These are phyloP conservation scores for Globisporangium ultimum DNA, from an alignment of 352 stramenopile species.

Conservation along the genomic window DNA sequence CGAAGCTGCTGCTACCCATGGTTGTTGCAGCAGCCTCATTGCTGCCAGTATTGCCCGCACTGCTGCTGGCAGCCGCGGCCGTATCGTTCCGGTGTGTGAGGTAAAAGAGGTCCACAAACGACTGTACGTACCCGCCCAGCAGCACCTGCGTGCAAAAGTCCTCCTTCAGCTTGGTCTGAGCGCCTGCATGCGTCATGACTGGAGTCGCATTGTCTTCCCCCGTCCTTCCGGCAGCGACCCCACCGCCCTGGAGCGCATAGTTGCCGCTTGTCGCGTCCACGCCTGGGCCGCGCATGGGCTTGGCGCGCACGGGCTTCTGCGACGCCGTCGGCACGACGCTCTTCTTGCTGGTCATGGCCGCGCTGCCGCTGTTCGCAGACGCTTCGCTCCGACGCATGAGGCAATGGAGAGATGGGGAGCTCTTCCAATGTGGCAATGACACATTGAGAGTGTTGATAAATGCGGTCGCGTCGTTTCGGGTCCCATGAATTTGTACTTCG, in stretches of 20 bases:
- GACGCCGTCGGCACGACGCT: conserved; percentile 33
- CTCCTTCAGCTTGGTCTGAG: conserved; percentile 66
- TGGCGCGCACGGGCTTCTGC: conserved; percentile 50
- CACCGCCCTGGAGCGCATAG: too few species aligned
- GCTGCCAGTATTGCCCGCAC: neutral
- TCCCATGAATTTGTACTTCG: too few species aligned
- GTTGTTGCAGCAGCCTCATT: neutral
- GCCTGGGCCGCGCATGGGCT: conserved; percentile 53
- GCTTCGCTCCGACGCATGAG: neutral
- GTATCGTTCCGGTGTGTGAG: conserved; percentile 80
- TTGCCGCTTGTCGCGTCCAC: conserved; percentile 1
- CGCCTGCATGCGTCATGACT: neutral
- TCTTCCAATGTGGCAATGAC: too few species aligned
- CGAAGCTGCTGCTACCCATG: conserved; percentile 10
- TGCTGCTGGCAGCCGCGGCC: neutral
- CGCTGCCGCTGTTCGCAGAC: neutral
- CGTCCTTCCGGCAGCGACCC: too few species aligned
- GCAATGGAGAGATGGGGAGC: too few species aligned
- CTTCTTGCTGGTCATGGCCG: neutral
- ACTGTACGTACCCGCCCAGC: conserved; percentile 88
- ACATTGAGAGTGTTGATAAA: too few species aligned
- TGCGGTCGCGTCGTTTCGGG: too few species aligned
- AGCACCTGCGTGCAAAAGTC: conserved; percentile 86
- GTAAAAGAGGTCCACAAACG: conserved; percentile 95
- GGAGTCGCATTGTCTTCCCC: too few species aligned